Evolutionary conservation across 2,329 filamentous ascomycete genomes (phyloP).

Genomic region (Akanthomyces uredinophilus): DNA sequence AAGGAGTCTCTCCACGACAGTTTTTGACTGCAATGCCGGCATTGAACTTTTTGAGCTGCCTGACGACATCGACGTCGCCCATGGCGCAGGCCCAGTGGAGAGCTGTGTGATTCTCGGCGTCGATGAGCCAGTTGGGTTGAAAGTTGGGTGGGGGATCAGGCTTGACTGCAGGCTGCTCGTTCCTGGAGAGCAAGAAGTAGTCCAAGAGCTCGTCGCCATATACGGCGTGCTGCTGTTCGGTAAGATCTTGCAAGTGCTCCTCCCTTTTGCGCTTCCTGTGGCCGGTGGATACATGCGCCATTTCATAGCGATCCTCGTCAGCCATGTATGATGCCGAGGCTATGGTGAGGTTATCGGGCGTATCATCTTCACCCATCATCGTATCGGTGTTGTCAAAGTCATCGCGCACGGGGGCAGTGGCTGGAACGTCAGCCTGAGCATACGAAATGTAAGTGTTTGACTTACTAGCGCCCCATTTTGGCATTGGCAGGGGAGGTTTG

Average conservation of each 20-base stretch:
- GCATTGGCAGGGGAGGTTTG: constrained; percentile 37
- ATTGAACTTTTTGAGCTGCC: constrained; percentile 75
- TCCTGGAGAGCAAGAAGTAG: constrained; percentile 86
- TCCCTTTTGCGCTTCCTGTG: constrained; percentile 74
- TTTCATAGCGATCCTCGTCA: constrained; percentile 72
- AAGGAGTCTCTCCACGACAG: constrained; percentile 74
- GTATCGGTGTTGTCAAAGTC: constrained; percentile 60
- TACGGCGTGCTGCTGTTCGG: constrained; percentile 79
- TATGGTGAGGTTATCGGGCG: constrained; percentile 75
- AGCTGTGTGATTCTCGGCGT: constrained; percentile 86
- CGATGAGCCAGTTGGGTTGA: constrained; percentile 86
- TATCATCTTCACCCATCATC: constrained; percentile 69
- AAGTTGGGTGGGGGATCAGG: constrained; percentile 82
- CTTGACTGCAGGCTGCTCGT: constrained; percentile 64
- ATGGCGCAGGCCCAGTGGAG: constrained; percentile 97
- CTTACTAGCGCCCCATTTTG: constrained; percentile 47
- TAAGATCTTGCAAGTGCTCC: constrained; percentile 55
- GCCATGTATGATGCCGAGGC: constrained; percentile 80
- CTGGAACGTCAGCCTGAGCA: background rate
- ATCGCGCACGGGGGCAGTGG: constrained; percentile 36
- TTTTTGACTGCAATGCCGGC: constrained; percentile 70
- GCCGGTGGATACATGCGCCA: constrained; percentile 57
- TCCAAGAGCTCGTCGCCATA: constrained; percentile 93
- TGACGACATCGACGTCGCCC: constrained; percentile 90
- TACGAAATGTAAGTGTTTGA: background rate